Percentiles rank a stretch among this genome's conserved stretches.
Conservation (phyloP, 2,329 filamentous ascomycete species). For the Calonectria pseudoturangicola region DNA sequence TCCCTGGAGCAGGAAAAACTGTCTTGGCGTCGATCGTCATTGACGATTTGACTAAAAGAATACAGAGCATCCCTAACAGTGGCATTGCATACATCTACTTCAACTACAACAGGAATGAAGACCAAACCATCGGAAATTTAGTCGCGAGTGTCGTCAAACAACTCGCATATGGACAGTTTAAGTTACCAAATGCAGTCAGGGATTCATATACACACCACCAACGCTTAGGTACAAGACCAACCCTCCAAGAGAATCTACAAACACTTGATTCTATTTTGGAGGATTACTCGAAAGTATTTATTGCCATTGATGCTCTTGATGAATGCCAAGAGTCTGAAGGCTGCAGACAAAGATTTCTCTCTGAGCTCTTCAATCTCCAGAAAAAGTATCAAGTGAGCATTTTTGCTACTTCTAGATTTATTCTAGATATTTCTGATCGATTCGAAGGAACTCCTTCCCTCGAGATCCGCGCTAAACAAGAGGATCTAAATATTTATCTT, state of each 20-base stretch:
- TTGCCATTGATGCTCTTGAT: constrained; percentile 54
- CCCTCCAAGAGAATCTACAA: neutral
- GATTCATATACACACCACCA: neutral
- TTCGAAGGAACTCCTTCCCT: constrained; percentile 49
- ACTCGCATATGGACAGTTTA: neutral
- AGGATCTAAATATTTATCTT: constrained; percentile 43
- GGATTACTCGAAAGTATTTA: constrained; percentile 32
- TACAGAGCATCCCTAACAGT: neutral
- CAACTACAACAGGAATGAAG: neutral
- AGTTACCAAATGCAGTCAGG: neutral
- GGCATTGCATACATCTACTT: constrained; percentile 12
- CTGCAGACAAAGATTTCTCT: constrained; percentile 7
- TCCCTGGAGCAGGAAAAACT: neutral
- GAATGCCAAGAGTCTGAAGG: constrained; percentile 34
- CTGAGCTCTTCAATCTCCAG: constrained; percentile 27
- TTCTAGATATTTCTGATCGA: constrained; percentile 41
- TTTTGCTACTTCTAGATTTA: constrained; percentile 50
- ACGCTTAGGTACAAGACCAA: neutral
- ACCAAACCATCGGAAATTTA: neutral
- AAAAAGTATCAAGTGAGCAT: constrained; percentile 22
- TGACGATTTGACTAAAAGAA: neutral
- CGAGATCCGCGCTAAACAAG: neutral
- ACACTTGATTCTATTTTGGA: neutral
- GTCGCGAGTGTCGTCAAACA: neutral
- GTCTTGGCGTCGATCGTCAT: neutral